A percentile compares a stretch with the other conserved stretches of the same genome.
Evolutionary conservation across 345 rosid species (phyloP).

Genomic region (Citrus glauca): DNA sequence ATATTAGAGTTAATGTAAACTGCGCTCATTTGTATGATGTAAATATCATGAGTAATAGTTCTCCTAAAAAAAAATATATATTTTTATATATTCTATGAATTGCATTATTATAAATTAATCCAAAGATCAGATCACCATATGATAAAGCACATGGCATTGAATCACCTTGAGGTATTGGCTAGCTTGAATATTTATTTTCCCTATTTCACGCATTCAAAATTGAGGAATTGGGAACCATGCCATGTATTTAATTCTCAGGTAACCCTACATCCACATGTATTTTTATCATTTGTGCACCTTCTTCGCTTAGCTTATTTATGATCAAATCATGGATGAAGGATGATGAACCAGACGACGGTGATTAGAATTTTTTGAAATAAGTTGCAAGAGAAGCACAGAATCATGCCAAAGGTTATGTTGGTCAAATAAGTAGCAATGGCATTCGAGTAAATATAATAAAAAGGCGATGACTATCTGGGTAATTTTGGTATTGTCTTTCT

Average conservation of each 20-base stretch:
- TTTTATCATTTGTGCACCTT: background rate
- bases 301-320: background rate
- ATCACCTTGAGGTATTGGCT: background rate
- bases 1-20: too few relatives aligned
- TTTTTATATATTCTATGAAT: background rate
- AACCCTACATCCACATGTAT: background rate
- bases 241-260: background rate
- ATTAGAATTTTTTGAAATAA: background rate
- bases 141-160: slow-evolving; percentile 2
- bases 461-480: background rate
- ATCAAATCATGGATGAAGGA: background rate
- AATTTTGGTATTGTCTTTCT: background rate
- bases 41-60: too few relatives aligned
- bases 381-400: background rate
- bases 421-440: background rate
- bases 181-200: background rate
- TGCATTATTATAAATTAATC: background rate
- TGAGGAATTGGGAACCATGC: background rate
- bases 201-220: background rate
- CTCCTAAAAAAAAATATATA: too few relatives aligned
- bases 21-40: too few relatives aligned
- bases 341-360: background rate
- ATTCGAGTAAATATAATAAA: background rate
- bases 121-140: background rate
- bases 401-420: background rate